Evolutionary conservation across 2,329 filamentous ascomycete species (phyloP).

Genomic region (Microcera coccophila): DNA sequence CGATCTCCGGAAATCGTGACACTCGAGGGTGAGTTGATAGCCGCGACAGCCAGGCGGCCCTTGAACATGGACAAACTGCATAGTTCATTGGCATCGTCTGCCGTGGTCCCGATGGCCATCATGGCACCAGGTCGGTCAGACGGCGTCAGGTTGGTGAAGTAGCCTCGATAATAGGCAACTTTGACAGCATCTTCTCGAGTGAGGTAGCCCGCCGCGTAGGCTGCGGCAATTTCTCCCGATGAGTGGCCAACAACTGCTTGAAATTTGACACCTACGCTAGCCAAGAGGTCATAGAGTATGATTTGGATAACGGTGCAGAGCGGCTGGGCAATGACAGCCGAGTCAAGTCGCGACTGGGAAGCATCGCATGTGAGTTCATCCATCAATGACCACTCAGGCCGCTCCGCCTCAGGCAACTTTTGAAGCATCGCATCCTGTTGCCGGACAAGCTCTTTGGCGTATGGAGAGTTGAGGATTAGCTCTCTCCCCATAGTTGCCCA

Average conservation of each 20-base stretch:
- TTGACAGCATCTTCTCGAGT: conserved; percentile 25
- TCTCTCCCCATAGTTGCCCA: conserved; percentile 30
- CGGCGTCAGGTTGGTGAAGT: background rate
- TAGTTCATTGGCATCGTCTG: conserved; percentile 20
- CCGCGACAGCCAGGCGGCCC: conserved; percentile 28
- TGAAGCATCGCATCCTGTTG: conserved; percentile 19
- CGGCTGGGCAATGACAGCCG: conserved; percentile 37
- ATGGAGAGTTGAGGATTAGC: conserved; percentile 15
- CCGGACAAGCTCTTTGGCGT: conserved; percentile 4
- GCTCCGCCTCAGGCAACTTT: conserved; percentile 3
- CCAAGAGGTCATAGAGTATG: conserved; percentile 35
- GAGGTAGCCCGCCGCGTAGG: conserved; percentile 23
- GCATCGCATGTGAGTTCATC: background rate
- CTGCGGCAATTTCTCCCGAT: conserved; percentile 38
- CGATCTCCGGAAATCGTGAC: conserved; percentile 35
- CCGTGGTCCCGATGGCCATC: conserved; percentile 36
- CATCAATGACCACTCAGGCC: conserved; percentile 1
- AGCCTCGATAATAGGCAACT: conserved; percentile 38
- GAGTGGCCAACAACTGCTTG: conserved; percentile 35
- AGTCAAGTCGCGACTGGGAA: conserved; percentile 19
- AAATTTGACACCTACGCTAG: conserved; percentile 27
- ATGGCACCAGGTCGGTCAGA: conserved; percentile 28
- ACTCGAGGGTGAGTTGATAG: conserved; percentile 32
- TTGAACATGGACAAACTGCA: conserved; percentile 18
- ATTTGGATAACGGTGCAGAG: conserved; percentile 42